Evolutionary conservation across 768 basidiomycete species (phyloP), one percentile per base, ranked within the genome.

Genomic region (Tricholoma hemisulphureum): DNA sequence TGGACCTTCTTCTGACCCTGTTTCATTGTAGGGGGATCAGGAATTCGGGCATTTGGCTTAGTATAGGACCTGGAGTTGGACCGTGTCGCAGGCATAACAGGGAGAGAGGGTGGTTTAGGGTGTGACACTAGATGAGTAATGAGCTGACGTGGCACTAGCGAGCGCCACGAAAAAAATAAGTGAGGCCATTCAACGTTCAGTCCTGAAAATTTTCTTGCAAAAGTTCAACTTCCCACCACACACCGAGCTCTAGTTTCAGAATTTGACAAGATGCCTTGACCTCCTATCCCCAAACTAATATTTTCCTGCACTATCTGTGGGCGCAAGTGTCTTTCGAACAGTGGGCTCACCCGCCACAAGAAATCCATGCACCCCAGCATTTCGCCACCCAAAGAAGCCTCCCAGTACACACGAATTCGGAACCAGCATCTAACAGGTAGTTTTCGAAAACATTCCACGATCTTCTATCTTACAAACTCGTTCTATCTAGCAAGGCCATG

Each of bases 381-480:
- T n/a, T n/a, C n/a, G n/a, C n/a, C n/a, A n/a, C 53, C 61, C n/a
- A 13, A 31, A 28, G 53, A 61, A 34, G 20, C 51, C 7, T 43
- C 8, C 14, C 20, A 58, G 6, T 58, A 54, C 53, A 51, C 7
- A 37, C 29, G 53, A 6, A 26, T 61, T 13, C 31, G 50, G 10
- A 63, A 65, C 21, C 43, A 16, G 14, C 23, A 61, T n/a, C 50
- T 65, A 0, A 60, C 46, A 48, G 65, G 63, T 67, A 63, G 13
- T 48, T 24, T 7, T 20, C 7, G n/a, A 18, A 24, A 26, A 23
- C n/a, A 32, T 43, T 48, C 35, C 9, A 51, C 20, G 10, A 23
- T 46, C 32, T 11, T 20, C 39, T 20, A 21, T 13, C 18, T 21
- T 23, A 28, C 21, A 10, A 34, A 10, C 14, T 8, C 14, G 14